These are phyloP conservation scores for Ogataea sp. DNA, from an alignment of 805 yeast genomes.

Conservation along the genomic window DNA sequence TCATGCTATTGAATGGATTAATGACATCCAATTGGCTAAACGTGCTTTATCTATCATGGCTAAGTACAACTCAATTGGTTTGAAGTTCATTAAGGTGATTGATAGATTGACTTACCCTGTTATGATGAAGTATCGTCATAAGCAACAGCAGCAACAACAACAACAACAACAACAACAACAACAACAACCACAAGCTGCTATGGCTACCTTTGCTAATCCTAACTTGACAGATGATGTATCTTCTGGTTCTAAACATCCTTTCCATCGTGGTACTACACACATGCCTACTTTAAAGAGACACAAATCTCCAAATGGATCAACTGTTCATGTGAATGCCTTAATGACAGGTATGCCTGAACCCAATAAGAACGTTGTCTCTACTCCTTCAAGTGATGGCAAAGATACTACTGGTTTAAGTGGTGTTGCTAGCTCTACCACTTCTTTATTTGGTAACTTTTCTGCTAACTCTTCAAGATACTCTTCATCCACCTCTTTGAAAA, in stretches of 20 bases:
- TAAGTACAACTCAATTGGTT: constrained; percentile 36
- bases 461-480: constrained; percentile 2
- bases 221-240: too few relatives aligned
- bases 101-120: constrained; percentile 27
- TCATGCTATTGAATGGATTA: constrained; percentile 35
- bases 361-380: neutral
- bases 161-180: too few relatives aligned
- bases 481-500: constrained; percentile 9
- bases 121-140: neutral
- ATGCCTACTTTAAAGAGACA: constrained; percentile 3
- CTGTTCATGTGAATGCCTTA: constrained; percentile 1
- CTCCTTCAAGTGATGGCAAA: neutral
- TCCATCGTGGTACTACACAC: neutral
- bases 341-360: neutral
- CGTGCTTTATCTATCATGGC: constrained; percentile 28
- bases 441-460: constrained; percentile 9
- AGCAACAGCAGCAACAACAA: too few relatives aligned
- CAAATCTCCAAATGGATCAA: constrained; percentile 1
- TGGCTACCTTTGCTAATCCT: too few relatives aligned
- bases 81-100: constrained; percentile 35
- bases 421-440: constrained; percentile 10
- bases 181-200: too few relatives aligned
- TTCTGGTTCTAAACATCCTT: neutral
- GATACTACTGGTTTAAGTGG: constrained; percentile 2
- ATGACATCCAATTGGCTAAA: constrained; percentile 35